Evolutionary conservation across 805 yeast genomes (phyloP).

Genomic region (Cyberlindnera meyerae): DNA sequence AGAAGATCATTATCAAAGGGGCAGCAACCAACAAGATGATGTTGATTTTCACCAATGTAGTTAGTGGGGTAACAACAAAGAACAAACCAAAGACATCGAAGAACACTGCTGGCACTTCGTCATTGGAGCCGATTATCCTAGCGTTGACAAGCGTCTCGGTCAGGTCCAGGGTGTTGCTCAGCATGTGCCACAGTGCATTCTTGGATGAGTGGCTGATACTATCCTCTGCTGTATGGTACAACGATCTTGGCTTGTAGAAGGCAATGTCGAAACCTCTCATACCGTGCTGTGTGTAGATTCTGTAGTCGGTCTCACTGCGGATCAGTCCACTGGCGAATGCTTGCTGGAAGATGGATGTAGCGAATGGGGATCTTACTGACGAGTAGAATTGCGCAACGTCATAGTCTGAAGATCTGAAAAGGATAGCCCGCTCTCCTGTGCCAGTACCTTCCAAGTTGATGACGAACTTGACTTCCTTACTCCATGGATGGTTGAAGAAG

Average conservation of each 20-base stretch:
- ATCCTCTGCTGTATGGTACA: slow-evolving; percentile 79
- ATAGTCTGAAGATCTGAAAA: slow-evolving; percentile 79
- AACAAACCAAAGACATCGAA: slow-evolving; percentile 59
- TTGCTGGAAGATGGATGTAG: slow-evolving; percentile 74
- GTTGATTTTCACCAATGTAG: slow-evolving; percentile 46
- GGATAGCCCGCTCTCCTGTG: slow-evolving; percentile 69
- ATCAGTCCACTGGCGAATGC: slow-evolving; percentile 73
- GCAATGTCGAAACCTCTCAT: slow-evolving; percentile 87
- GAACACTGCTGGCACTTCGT: slow-evolving; percentile 47
- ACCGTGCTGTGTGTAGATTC: slow-evolving; percentile 61
- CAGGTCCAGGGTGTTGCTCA: slow-evolving; percentile 62
- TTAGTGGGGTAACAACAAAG: slow-evolving; percentile 50
- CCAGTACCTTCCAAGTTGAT: slow-evolving; percentile 91
- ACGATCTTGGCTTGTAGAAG: slow-evolving; percentile 76
- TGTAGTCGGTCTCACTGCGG: slow-evolving; percentile 81
- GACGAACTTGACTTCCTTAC: slow-evolving; percentile 52
- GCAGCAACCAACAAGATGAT: slow-evolving; percentile 45
- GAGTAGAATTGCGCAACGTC: slow-evolving; percentile 57
- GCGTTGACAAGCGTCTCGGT: slow-evolving; percentile 40
- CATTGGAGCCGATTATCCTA: slow-evolving; percentile 29
- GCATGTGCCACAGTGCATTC: slow-evolving; percentile 82
- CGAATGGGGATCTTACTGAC: slow-evolving; percentile 64
- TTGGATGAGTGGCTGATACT: slow-evolving; percentile 57
- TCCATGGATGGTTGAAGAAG: slow-evolving; percentile 72
- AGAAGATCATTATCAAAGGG: slow-evolving; percentile 48